Conservation (phyloP, 2,329 filamentous ascomycete genomes). For the Sporothrix brunneoviolacea region DNA sequence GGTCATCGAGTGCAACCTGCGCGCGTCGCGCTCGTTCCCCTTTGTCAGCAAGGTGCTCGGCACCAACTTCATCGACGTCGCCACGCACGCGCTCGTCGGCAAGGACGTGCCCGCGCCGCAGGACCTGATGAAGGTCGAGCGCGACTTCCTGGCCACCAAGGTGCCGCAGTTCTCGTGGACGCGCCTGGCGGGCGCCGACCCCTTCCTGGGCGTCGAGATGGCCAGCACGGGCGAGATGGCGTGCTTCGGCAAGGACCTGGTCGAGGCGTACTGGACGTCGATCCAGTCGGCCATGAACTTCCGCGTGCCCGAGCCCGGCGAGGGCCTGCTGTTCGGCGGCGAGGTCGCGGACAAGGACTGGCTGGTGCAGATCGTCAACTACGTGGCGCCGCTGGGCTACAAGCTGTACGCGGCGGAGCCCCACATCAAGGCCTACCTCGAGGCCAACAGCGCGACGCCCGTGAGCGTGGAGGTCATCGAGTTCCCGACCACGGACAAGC, state of each 20-base stretch:
- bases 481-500: constrained; percentile 95
- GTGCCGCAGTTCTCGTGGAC: constrained; percentile 99
- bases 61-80: constrained; percentile 91
- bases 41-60: constrained; percentile 99
- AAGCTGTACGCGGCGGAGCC: constrained; percentile 84
- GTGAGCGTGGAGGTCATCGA: constrained; percentile 83
- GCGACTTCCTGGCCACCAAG: constrained; percentile 92
- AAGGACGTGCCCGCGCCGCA: constrained; percentile 70
- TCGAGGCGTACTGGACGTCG: constrained; percentile 97
- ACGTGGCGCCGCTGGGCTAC: constrained; percentile 83
- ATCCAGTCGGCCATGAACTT: constrained; percentile 99
- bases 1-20: constrained; percentile 97
- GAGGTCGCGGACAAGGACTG: constrained; percentile 54
- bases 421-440: constrained; percentile 76
- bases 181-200: constrained; percentile 90
- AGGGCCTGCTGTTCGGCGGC: constrained; percentile 91
- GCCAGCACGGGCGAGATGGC: constrained; percentile 94
- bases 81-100: constrained; percentile 84
- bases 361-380: constrained; percentile 72
- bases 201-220: constrained; percentile 98
- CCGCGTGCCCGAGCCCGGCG: constrained; percentile 87
- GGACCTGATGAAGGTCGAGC: constrained; percentile 83
- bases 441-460: constrained; percentile 57
- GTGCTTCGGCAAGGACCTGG: constrained; percentile 91
- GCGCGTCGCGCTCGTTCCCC: constrained; percentile 91